Percentiles rank a stretch among this genome's conserved stretches.
Evolutionary conservation across 2,329 filamentous ascomycete genomes (phyloP).

Genomic region (Talaromyces piceae): DNA sequence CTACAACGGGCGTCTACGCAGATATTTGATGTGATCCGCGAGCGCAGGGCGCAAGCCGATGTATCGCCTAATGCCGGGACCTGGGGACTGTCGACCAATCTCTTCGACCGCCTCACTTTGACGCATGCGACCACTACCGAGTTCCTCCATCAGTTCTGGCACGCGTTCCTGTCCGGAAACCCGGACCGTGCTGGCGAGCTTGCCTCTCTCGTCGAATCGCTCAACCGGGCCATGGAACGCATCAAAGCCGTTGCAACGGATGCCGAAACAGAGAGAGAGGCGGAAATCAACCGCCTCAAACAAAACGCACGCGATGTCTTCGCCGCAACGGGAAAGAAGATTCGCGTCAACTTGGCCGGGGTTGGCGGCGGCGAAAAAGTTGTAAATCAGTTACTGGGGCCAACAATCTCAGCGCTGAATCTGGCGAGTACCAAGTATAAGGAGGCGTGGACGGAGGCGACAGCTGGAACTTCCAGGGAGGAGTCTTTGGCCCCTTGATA

Average conservation of each 20-base stretch:
- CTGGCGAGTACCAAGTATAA: slow-evolving; percentile 65
- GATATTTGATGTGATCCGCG: slow-evolving; percentile 52
- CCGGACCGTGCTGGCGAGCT: slow-evolving; percentile 72
- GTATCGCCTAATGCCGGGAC: slow-evolving; percentile 29
- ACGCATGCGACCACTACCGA: slow-evolving; percentile 92
- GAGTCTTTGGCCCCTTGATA: slow-evolving; percentile 3
- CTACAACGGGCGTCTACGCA: slow-evolving; percentile 49
- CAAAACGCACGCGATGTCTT: slow-evolving; percentile 64
- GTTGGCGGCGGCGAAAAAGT: slow-evolving; percentile 69
- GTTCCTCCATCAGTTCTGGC: slow-evolving; percentile 97
- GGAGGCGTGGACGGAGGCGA: slow-evolving; percentile 60
- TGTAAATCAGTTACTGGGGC: slow-evolving; percentile 68
- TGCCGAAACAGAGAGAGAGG: slow-evolving; percentile 66
- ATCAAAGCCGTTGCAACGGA: slow-evolving; percentile 73
- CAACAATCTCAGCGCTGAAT: slow-evolving; percentile 63
- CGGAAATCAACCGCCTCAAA: slow-evolving; percentile 59
- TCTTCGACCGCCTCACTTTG: slow-evolving; percentile 57
- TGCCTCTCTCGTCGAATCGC: slow-evolving; percentile 71
- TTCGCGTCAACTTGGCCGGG: slow-evolving; percentile 56
- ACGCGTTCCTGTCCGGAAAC: slow-evolving; percentile 82
- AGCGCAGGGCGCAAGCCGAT: slow-evolving; percentile 45
- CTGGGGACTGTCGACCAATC: slow-evolving; percentile 41
- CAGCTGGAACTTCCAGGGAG: slow-evolving; percentile 18
- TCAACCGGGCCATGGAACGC: slow-evolving; percentile 67
- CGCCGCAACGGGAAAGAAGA: slow-evolving; percentile 65